Base-by-base conservation (phyloP, 225 moss, liverwort and hornwort species). In the Thuidium tamariscinum region DNA sequence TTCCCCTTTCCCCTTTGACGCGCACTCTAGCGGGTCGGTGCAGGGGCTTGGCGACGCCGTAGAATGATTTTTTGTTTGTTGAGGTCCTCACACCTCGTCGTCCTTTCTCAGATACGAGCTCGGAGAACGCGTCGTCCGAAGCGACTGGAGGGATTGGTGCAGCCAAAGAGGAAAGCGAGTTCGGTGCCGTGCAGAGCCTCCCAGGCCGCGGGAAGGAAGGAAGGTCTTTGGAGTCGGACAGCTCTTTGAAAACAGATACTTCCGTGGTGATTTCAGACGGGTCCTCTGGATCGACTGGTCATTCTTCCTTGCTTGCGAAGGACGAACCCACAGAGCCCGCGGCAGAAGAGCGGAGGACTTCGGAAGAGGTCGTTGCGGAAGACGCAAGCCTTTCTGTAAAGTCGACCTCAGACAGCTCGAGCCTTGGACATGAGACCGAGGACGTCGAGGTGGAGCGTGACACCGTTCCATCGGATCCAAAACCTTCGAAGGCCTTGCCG, bases 301-400 rank as follows among this genome's bases (percentile, higher is more conserved):
- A 81, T 52, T 61, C 89, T 46, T 42, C 93, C 3, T 87, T 87
- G 89, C 83, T 90, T 41, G 91, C 77, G 61, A 88, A 87, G 82
- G 90, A 87, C 72, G 90, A 87, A 69, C 74, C 85, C 77, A 34
- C 54, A 4, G 91, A 83, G 51, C 6, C 63, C 16, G 52, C 76
- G 66, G 71, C 75, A 42, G 84, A 81, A 36, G 88, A 80, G 82
- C 20, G 34, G 76, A 42, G 46, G 85, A 66, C 60, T 52, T 27
- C 16, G 81, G 87, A 66, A 16, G 91, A 77, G 65, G 55, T 64
- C 36, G 90, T 52, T 39, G 39, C 77, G 48, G 77, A 86, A 73
- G 90, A 86, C 52, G 86, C 39, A 21, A 37, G 65, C 52, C 71
- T 77, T 44, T 51, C 82, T 41, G 51, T 54, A 1, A 78, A 49